Base-by-base conservation (phyloP, 352 stramenopile species). In the Pythium pectinolyticum region DNA sequence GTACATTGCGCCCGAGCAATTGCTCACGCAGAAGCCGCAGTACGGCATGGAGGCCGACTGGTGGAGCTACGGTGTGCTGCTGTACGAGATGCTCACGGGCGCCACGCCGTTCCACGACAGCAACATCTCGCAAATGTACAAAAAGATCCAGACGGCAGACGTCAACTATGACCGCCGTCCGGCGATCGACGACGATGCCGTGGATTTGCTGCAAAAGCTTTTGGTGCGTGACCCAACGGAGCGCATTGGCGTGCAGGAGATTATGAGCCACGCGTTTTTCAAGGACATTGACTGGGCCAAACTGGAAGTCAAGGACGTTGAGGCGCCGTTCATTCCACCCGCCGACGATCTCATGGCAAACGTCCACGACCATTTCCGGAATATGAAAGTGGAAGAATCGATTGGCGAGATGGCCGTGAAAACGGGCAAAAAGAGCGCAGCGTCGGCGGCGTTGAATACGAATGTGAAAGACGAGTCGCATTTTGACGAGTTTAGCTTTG, bases 1-100 rank as follows among this genome's bases (percentile, higher is more conserved):
- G 22, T 95, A 95, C 63, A 95, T 94, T 65, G 84, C 86, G 24
- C 86, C 86, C 2, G 86, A 95, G 72, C 84, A 93, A 32, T 50
- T 95, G 25, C 65, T 90, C 39, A 91, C 84, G 20, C 84, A 94
- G 61, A 91, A 92, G 69, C 84, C 86, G 24, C 77, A 89, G 66
- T 95, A 96, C 67, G 85, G 84, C 35, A 91, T 90, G 77, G 82
- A 83, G 34, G 89, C 88, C 20, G 90, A 97, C 67, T 97, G 89
- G 89, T 97, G 89, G 89, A 95, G 87, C 57, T 92, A 96, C 48
- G 90, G 90, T 45, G 85, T 97, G 19, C 61, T 97, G 19, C 49
- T 97, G 20, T 97, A 94, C 54, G 90, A 97, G 67, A 92, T 97
- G 78, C 69, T 97, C 25, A 94, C 84, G 8, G 91, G 90, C 17